phyloP scores from a whole-genome alignment of 805 yeast genomes.

The Myxozyma sirexii region DNA sequence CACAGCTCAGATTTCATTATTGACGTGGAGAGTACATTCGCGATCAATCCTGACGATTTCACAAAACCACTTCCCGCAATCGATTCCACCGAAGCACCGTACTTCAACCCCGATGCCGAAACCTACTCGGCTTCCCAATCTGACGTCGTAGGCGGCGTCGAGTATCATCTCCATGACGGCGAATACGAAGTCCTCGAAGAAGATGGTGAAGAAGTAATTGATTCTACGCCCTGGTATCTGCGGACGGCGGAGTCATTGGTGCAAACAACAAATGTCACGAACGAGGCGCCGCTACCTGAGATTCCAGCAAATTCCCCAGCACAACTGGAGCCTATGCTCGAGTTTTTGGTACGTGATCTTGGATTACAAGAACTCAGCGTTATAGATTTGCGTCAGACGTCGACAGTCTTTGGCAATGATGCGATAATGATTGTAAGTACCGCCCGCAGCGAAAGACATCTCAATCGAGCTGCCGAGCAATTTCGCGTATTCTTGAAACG shows the following conservation, averaged over 20 bases:
- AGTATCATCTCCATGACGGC: constrained; percentile 27
- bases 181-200: constrained; percentile 12
- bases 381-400: constrained; percentile 60
- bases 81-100: neutral
- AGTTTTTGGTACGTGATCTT: constrained; percentile 57
- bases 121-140: constrained; percentile 10
- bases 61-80: neutral
- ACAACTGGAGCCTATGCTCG: constrained; percentile 50
- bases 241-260: constrained; percentile 3
- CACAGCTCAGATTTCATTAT: constrained; percentile 2
- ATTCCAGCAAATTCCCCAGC: constrained; percentile 64
- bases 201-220: neutral
- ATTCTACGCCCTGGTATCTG: constrained; percentile 29
- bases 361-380: constrained; percentile 66
- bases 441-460: constrained; percentile 76
- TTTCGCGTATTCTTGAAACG: constrained; percentile 62
- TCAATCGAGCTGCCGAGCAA: constrained; percentile 67
- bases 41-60: neutral
- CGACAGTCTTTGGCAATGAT: constrained; percentile 47
- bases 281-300: constrained; percentile 51
- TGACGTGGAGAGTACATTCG: constrained; percentile 5
- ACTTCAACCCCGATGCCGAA: constrained; percentile 11
- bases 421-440: constrained; percentile 64
- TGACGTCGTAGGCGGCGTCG: constrained; percentile 14
- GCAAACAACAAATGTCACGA: neutral